Base-by-base conservation (phyloP, 2,329 filamentous ascomycete genomes). In the Colletotrichum zoysiae region DNA sequence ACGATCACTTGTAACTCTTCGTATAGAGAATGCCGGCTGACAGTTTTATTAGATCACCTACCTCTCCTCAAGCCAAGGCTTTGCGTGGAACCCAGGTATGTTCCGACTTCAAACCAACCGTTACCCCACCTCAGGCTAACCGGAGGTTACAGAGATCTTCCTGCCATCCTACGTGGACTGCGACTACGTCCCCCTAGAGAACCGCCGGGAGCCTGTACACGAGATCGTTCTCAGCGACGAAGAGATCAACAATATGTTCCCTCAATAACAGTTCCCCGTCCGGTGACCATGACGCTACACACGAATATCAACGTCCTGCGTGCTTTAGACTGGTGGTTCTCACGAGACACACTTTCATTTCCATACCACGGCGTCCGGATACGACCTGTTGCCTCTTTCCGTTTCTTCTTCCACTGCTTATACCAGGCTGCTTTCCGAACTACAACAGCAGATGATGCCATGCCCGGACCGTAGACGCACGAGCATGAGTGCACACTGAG, bases 201-300 rank as follows among this genome's bases (percentile, higher is more conserved):
- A 92, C 79, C 90, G 89, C 75, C 91, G 91, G 78, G 93, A 95
- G 75, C 92, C 92, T 1, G 92, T 95, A 61, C 86, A 93, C 81
- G 93, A 95, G 78, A 95, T 95, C 75, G 84, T 89, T 68, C 85
- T 95, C 68, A 94, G 88, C 76, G 93, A 95, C 74, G 93, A 95
- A 80, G 93, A 95, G 82, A 86, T 89, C 67, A 89, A 89, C 76
- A 85, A 86, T 74, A 90, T 93, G 84, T 84, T 93, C 59, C 92
- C 92, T 7, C 87, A 90, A 82, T 91, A 81, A 83, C 75, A 64
- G 70, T 66, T 72, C 56, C 57, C 38, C 42, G 26, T 20, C 65
- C 44, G 30, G 55, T 63, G 23, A 23, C 48, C 63, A 65, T 65
- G 65, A 70, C 35, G 64, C 61, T 50, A 51, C 65, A 61, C 61